Evolutionary conservation across 2,329 filamentous ascomycete genomes (phyloP), one percentile per base, ranked within the genome.

Genomic region (Calonectria hongkongensis): DNA sequence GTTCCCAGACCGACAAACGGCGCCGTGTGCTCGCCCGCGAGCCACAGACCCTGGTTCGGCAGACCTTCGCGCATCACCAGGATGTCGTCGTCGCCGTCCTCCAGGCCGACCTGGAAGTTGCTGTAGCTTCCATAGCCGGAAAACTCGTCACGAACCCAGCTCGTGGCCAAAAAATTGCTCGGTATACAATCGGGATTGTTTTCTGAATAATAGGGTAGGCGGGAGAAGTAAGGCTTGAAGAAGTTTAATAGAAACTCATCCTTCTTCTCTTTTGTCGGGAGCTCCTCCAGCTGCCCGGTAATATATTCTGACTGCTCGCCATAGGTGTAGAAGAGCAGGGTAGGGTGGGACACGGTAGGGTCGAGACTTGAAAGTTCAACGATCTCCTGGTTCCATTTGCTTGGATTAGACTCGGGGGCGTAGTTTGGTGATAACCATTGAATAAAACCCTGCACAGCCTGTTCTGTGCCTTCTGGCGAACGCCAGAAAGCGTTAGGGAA

Each of bases 1-100:
- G 96, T 98, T 0, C 96, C 96, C 73, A 98, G 83, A 13, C 94
- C 95, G 33, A 97, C 92, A 85, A 98, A 98, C 5, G 96, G 95
- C 68, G 95, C 93, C 27, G 95, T 98, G 84, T 98, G 95, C 84
- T 98, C 95, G 0, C 95, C 95, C 0, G 95, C 95, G 76, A 98
- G 88, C 95, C 95, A 98, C 10, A 98, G 81, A 0, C 94, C 92
- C 27, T 91, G 86, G 15, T 91, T 91, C 0, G 92, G 92, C 75
- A 94, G 77, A 0, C 93, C 92, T 48, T 89, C 84, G 2, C 92
- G 86, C 84, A 95, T 89, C 3, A 82, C 84, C 62, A 93, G 89
- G 60, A 98, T 91, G 81, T 97, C 94, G 70, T 88, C 86, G 77
- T 96, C 94, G 0, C 92, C 94, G 7, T 91, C 86, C 76, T 91